A percentile compares a stretch with the other conserved stretches of the same genome.
Conservation (phyloP, 129 eudicot species). For the Oenanthe sinensis region DNA sequence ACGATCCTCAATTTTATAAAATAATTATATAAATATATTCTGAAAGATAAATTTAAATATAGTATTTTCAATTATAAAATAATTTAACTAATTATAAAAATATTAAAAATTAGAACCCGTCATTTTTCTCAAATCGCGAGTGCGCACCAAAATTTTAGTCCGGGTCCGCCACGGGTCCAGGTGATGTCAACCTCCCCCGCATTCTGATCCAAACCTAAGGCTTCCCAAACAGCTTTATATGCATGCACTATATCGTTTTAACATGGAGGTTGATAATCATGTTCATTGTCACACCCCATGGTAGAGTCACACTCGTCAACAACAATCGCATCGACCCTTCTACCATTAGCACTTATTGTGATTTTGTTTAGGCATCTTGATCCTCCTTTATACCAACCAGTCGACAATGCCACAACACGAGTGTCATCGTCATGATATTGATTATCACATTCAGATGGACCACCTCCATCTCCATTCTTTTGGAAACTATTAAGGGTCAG, state of each 20-base stretch:
- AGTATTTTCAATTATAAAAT: too few species aligned
- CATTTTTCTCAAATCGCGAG: too few species aligned
- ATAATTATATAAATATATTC: too few species aligned
- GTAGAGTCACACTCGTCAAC: constrained; percentile 41
- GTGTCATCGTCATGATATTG: constrained; percentile 23
- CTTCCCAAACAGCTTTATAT: neutral
- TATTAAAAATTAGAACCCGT: too few species aligned
- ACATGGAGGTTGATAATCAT: constrained; percentile 7
- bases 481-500: constrained; percentile 32
- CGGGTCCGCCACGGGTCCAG: too few species aligned
- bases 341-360: constrained; percentile 16
- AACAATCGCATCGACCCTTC: constrained; percentile 28
- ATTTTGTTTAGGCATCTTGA: constrained; percentile 16
- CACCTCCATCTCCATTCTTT: constrained; percentile 26
- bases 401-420: constrained; percentile 27
- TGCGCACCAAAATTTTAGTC: too few species aligned
- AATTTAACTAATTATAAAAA: too few species aligned
- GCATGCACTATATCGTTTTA: neutral
- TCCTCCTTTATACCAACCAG: neutral
- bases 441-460: constrained; percentile 25
- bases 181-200: neutral
- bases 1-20: too few species aligned
- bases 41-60: too few species aligned
- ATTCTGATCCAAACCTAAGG: neutral
- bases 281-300: constrained; percentile 26